A percentile compares a stretch with the other conserved stretches of the same genome.
phyloP scores from a whole-genome alignment of 2,329 filamentous ascomycete genomes.

The Xylaria sp. region DNA sequence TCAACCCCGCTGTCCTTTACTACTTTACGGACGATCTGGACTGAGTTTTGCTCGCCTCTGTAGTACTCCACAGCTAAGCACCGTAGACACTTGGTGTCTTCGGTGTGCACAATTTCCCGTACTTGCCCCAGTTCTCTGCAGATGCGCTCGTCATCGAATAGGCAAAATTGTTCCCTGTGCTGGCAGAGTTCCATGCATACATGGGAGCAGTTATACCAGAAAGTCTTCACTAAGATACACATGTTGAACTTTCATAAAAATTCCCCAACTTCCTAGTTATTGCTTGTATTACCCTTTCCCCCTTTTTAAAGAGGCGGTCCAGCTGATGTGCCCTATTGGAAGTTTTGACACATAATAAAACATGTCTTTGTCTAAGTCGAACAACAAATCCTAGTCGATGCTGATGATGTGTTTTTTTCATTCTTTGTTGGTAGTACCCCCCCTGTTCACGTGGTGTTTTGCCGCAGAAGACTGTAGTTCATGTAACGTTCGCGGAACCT shows the following conservation, averaged over 20 bases:
- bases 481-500: too few species aligned
- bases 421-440: too few species aligned
- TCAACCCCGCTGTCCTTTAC: not conserved
- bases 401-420: too few species aligned
- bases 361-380: too few species aligned
- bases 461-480: too few species aligned
- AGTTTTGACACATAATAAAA: too few species aligned
- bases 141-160: not conserved
- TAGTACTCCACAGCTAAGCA: not conserved
- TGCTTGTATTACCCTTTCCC: not conserved
- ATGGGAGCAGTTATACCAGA: not conserved
- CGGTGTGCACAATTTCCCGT: not conserved
- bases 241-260: not conserved
- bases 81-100: not conserved
- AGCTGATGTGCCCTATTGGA: too few species aligned
- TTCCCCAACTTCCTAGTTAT: not conserved
- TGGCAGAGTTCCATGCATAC: not conserved
- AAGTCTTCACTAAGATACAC: not conserved
- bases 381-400: too few species aligned
- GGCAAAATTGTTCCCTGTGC: not conserved
- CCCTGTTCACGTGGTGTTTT: too few species aligned
- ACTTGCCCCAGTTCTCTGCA: not conserved
- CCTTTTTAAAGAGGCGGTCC: not conserved
- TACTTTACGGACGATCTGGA: not conserved
- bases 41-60: not conserved